These are phyloP conservation scores for Polyplosphaeria fusca DNA, from an alignment of 495 filamentous ascomycete genomes.

Conservation along the genomic window DNA sequence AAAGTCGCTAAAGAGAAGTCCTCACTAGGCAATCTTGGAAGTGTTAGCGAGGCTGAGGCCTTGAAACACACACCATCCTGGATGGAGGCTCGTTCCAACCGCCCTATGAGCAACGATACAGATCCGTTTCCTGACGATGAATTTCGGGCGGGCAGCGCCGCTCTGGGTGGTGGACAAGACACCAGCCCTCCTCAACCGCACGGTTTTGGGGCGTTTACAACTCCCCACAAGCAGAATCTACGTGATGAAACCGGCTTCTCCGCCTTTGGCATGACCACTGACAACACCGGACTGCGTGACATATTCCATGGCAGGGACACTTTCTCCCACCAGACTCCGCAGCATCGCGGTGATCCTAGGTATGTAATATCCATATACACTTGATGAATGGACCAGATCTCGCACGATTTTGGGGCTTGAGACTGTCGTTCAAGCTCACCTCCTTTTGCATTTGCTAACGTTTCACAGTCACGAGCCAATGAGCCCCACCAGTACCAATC, in stretches of 20 bases:
- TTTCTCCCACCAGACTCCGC: constrained; percentile 57
- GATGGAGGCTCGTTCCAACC: constrained; percentile 52
- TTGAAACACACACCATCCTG: constrained; percentile 51
- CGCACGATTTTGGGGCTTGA: no score
- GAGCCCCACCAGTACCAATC: constrained; percentile 95
- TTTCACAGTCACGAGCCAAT: constrained; percentile 66
- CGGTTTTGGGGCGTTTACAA: constrained; percentile 48
- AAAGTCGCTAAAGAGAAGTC: constrained; percentile 54
- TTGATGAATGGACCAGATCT: no score
- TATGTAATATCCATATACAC: no score
- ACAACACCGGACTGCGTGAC: constrained; percentile 65
- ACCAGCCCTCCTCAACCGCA: constrained; percentile 56
- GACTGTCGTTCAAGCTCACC: no score
- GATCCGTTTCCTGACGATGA: constrained; percentile 75
- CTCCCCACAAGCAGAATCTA: constrained; percentile 56
- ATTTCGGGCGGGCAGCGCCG: constrained; percentile 68
- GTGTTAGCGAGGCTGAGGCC: constrained; percentile 52
- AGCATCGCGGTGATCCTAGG: constrained; percentile 44
- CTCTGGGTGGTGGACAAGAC: constrained; percentile 73
- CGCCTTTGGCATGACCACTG: constrained; percentile 77
- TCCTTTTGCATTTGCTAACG: no score
- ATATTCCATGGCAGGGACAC: constrained; percentile 57
- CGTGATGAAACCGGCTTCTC: constrained; percentile 52
- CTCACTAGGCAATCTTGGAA: constrained; percentile 52
- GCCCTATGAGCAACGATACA: constrained; percentile 64